phyloP scores from a whole-genome alignment of 306 rosid genomes.

The Quercus suber region DNA sequence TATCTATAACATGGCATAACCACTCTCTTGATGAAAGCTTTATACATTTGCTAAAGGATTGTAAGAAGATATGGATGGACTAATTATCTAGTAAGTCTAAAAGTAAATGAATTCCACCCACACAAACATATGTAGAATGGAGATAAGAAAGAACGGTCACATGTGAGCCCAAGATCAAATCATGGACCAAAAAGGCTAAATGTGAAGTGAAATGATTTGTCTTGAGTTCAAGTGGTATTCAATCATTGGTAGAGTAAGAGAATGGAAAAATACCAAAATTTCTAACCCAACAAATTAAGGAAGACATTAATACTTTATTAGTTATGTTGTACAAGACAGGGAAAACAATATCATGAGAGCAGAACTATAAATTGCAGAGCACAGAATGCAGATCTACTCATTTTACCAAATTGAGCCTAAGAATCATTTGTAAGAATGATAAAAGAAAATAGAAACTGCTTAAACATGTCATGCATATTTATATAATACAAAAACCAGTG shows the following conservation, averaged over 20 bases:
- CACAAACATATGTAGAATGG: not conserved
- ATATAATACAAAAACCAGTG: slow-evolving; percentile 24
- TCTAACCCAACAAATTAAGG: not conserved
- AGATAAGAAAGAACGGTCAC: not conserved
- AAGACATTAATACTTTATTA: not conserved
- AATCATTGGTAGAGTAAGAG: not conserved
- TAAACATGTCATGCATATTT: slow-evolving; percentile 11
- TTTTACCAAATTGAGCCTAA: not conserved
- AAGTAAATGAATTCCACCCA: not conserved
- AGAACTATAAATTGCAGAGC: not conserved
- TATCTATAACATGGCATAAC: not conserved
- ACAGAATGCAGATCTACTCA: not conserved
- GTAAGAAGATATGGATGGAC: not conserved
- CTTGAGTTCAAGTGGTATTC: not conserved
- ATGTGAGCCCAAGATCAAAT: not conserved
- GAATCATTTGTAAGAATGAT: not conserved
- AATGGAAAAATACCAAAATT: not conserved
- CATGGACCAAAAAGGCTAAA: not conserved
- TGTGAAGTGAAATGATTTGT: not conserved
- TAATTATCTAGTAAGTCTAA: not conserved
- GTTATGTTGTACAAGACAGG: not conserved
- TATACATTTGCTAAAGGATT: not conserved
- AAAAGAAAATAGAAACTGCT: slow-evolving; percentile 1
- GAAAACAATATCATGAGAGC: not conserved
- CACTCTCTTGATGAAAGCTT: not conserved